Evolutionary conservation across 225 moss, liverwort and hornwort species (phyloP).

Genomic region (Pseudisothecium myosuroides): DNA sequence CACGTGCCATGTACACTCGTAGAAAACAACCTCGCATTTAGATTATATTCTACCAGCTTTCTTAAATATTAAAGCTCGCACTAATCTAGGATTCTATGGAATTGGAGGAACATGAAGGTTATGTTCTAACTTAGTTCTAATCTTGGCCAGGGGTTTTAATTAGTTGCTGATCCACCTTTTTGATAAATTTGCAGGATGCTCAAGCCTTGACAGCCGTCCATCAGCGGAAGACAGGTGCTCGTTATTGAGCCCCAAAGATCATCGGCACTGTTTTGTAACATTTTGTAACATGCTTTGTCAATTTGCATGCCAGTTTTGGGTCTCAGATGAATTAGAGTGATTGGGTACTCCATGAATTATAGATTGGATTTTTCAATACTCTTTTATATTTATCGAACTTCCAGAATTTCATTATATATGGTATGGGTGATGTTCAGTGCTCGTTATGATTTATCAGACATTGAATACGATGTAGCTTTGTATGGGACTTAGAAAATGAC

Average conservation of each 20-base stretch:
- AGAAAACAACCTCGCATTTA: background rate
- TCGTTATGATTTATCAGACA: background rate
- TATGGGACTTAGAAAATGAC: background rate
- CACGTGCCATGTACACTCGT: background rate
- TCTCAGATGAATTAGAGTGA: background rate
- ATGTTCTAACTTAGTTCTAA: background rate
- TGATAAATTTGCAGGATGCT: slow-evolving; percentile 38
- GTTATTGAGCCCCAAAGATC: slow-evolving; percentile 24
- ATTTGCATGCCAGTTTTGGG: background rate
- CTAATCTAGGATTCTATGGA: background rate
- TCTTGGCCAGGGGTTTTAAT: background rate
- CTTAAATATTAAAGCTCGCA: background rate
- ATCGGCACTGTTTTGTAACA: background rate
- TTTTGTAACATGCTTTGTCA: slow-evolving; percentile 7
- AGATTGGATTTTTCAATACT: background rate
- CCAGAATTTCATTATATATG: background rate
- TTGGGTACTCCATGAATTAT: background rate
- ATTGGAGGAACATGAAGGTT: background rate
- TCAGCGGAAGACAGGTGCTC: slow-evolving; percentile 73
- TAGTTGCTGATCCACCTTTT: background rate
- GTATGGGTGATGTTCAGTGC: background rate
- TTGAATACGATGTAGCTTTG: background rate
- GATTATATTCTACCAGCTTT: background rate
- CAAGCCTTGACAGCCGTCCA: slow-evolving; percentile 68
- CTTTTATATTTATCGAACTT: background rate